Percentiles rank a stretch among this genome's conserved stretches.
Evolutionary conservation across 2,329 filamentous ascomycete genomes (phyloP).

Genomic region (Aspergillus aculeatinus): DNA sequence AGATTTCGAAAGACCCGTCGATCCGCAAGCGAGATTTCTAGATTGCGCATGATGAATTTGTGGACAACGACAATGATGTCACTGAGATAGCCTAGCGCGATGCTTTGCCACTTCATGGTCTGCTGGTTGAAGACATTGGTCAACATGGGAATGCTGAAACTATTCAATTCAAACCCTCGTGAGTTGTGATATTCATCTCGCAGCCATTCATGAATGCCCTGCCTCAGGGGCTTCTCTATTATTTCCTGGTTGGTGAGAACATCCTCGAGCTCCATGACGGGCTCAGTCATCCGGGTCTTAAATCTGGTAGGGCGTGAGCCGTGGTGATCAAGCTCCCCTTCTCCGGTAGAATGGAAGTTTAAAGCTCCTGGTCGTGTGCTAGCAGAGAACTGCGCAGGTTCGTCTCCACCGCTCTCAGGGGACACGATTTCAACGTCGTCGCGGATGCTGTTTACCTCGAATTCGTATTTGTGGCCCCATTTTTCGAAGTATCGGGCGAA

Average conservation of each 20-base stretch:
- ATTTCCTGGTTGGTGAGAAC: slow-evolving; percentile 16
- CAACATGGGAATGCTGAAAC: slow-evolving; percentile 36
- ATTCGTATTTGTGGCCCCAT: slow-evolving; percentile 21
- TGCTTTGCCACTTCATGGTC: slow-evolving; percentile 52
- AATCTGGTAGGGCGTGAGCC: neutral
- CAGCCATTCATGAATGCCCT: slow-evolving; percentile 49
- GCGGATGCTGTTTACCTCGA: neutral
- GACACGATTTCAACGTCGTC: neutral
- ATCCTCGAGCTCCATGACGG: slow-evolving; percentile 19
- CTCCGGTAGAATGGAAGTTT: too few species aligned
- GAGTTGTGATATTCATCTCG: slow-evolving; percentile 43
- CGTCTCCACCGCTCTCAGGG: too few species aligned
- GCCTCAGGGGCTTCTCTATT: neutral
- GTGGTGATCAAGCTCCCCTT: too few species aligned
- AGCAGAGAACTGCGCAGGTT: too few species aligned
- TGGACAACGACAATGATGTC: slow-evolving; percentile 55
- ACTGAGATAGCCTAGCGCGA: slow-evolving; percentile 53
- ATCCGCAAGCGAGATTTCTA: slow-evolving; percentile 49
- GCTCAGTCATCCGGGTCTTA: slow-evolving; percentile 4
- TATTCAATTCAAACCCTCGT: slow-evolving; percentile 58
- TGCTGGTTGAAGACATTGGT: slow-evolving; percentile 52
- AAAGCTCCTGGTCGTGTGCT: too few species aligned
- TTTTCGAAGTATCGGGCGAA: slow-evolving; percentile 24
- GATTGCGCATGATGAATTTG: slow-evolving; percentile 48
- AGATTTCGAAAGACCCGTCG: slow-evolving; percentile 45